A percentile compares a stretch with the other conserved stretches of the same genome.
Conservation (phyloP, 345 rosid genomes). For the Bruguiera parviflora region DNA sequence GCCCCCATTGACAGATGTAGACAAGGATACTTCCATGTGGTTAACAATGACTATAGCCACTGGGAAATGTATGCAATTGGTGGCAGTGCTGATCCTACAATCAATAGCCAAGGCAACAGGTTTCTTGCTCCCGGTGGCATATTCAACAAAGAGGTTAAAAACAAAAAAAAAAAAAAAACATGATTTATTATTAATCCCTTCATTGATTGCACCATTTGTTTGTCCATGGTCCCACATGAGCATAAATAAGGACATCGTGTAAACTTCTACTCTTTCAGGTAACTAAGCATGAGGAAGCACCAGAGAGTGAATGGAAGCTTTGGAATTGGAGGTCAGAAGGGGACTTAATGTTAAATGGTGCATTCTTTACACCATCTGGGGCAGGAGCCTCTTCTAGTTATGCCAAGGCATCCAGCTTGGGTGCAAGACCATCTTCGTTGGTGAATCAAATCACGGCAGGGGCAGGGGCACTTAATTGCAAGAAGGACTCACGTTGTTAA, state of each 20-base stretch:
- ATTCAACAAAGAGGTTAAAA: constrained; percentile 30
- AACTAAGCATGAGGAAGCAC: constrained; percentile 28
- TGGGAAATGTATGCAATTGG: constrained; percentile 36
- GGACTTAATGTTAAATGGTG: constrained; percentile 27
- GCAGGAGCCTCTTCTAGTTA: constrained; percentile 27
- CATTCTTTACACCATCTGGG: constrained; percentile 22
- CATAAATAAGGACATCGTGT: too few species aligned
- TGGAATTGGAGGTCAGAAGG: constrained; percentile 37
- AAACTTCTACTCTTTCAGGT: constrained; percentile 14
- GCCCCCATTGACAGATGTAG: constrained; percentile 21
- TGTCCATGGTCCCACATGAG: neutral
- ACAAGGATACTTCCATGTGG: constrained; percentile 35
- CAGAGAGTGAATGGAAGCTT: constrained; percentile 18
- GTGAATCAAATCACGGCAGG: constrained; percentile 23
- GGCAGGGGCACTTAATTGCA: constrained; percentile 29
- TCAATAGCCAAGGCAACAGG: constrained; percentile 35
- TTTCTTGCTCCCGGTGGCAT: constrained; percentile 26
- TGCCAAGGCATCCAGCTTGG: constrained; percentile 28
- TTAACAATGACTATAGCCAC: constrained; percentile 29
- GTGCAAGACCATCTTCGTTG: constrained; percentile 27
- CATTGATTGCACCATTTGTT: neutral
- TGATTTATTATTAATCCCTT: neutral
- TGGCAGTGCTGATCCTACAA: constrained; percentile 33
- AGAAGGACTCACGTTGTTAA: constrained; percentile 28
- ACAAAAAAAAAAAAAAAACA: neutral